A percentile compares a stretch with the other conserved stretches of the same genome.
These are phyloP conservation scores for Scutellospora calospora DNA, from an alignment of 371 early-diverging fungal species.

Conservation along the genomic window DNA sequence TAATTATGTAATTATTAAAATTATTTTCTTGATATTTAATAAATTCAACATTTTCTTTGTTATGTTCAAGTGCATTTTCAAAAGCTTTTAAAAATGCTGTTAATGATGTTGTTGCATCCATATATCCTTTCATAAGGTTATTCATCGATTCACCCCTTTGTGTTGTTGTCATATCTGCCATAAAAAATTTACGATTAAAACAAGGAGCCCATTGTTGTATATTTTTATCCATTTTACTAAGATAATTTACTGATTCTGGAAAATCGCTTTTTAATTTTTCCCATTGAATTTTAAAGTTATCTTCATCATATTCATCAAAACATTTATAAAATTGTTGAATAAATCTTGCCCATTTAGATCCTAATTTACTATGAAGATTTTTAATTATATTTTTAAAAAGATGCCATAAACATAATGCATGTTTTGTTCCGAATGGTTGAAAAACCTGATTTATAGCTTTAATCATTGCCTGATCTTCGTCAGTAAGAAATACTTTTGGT, in stretches of 20 bases:
- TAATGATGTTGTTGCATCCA: background rate
- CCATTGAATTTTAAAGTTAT: background rate
- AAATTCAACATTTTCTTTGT: background rate
- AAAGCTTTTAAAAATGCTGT: constrained; percentile 4
- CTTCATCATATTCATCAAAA: background rate
- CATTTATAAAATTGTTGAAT: background rate
- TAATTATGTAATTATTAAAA: background rate
- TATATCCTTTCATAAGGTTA: background rate
- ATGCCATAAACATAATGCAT: constrained; percentile 16
- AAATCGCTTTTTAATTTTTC: background rate
- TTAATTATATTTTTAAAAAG: constrained; percentile 21
- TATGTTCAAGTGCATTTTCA: background rate
- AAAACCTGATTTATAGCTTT: background rate
- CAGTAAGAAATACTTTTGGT: constrained; percentile 1
- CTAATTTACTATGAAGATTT: background rate
- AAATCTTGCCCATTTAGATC: background rate
- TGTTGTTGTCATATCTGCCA: constrained; percentile 22
- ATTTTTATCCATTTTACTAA: constrained; percentile 10
- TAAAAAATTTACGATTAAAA: background rate
- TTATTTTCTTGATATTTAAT: background rate
- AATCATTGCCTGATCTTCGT: background rate
- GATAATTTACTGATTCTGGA: background rate
- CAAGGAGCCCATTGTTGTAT: background rate
- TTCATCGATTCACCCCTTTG: constrained; percentile 17
- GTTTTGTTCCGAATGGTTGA: background rate